Percentiles rank a stretch among this genome's conserved stretches.
These are phyloP conservation scores for Candida alai DNA, from an alignment of 805 yeast species.

Conservation along the genomic window DNA sequence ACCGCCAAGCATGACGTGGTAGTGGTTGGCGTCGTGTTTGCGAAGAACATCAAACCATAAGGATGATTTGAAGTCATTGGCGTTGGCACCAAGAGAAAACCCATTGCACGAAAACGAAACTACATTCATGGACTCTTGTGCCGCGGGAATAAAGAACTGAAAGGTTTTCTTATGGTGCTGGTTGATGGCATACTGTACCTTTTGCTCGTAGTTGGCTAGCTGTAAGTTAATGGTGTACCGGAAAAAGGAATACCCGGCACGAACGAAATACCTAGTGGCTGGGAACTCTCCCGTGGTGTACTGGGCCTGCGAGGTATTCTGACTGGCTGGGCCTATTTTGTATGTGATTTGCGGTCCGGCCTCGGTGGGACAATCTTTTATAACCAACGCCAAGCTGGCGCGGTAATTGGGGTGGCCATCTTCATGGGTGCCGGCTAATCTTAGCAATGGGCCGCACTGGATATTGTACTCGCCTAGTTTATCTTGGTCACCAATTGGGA, in stretches of 20 bases:
- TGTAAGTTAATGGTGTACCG: conserved; percentile 56
- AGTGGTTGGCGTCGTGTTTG: conserved; percentile 54
- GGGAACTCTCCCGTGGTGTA: conserved; percentile 42
- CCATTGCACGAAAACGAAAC: conserved; percentile 90
- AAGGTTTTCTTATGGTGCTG: conserved; percentile 33
- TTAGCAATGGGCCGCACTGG: conserved; percentile 74
- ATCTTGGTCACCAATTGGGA: conserved; percentile 19
- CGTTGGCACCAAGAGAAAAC: conserved; percentile 70
- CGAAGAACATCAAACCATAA: conserved; percentile 83
- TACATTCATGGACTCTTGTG: conserved; percentile 67
- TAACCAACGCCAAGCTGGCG: conserved; percentile 66
- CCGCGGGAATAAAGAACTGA: conserved; percentile 68
- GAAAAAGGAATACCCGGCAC: conserved; percentile 54
- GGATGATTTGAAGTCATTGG: conserved; percentile 64
- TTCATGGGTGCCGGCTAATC: conserved; percentile 63
- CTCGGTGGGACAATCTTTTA: conserved; percentile 32
- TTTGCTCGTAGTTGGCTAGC: conserved; percentile 51
- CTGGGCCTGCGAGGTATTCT: neutral
- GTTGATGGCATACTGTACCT: conserved; percentile 60
- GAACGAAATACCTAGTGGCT: conserved; percentile 41
- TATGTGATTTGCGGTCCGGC: conserved; percentile 27
- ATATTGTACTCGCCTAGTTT: conserved; percentile 37
- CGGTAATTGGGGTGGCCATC: conserved; percentile 48
- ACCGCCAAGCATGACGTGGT: conserved; percentile 96
- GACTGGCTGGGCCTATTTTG: conserved; percentile 33